Conservation (phyloP, 176 grass and related monocot genomes). For the Urochloa ruziziensis region DNA sequence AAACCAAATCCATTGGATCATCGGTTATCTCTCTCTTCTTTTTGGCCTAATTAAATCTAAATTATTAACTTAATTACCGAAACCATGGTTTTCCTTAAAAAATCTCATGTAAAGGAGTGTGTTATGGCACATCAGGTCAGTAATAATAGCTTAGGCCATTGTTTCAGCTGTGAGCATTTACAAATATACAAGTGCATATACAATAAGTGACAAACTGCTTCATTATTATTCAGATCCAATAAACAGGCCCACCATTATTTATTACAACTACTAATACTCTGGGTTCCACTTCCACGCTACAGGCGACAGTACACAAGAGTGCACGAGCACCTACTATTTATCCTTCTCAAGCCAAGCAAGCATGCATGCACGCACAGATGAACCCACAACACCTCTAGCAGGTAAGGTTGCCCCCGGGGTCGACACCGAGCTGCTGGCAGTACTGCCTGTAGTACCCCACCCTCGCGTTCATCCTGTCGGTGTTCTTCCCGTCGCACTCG, state of each 20-base stretch:
- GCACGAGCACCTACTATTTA: neutral
- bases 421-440: constrained; percentile 59
- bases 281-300: neutral
- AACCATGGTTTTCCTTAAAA: neutral
- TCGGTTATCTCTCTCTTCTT: no score
- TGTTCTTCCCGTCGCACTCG: constrained; percentile 61
- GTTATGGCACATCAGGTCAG: no score
- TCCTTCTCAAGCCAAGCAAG: neutral
- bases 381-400: constrained; percentile 30
- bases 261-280: neutral
- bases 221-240: neutral
- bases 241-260: neutral
- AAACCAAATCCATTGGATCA: no score
- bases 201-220: neutral
- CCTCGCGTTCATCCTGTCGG: neutral
- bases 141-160: neutral
- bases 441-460: constrained; percentile 53
- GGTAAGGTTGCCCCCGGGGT: constrained; percentile 46
- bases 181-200: no score
- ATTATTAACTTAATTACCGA: neutral
- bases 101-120: no score
- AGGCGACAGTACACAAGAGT: neutral
- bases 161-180: neutral
- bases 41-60: neutral
- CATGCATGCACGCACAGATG: neutral